These are phyloP conservation scores for Rhamnella rubrinervis DNA, from an alignment of 331 rosid species.

Conservation along the genomic window DNA sequence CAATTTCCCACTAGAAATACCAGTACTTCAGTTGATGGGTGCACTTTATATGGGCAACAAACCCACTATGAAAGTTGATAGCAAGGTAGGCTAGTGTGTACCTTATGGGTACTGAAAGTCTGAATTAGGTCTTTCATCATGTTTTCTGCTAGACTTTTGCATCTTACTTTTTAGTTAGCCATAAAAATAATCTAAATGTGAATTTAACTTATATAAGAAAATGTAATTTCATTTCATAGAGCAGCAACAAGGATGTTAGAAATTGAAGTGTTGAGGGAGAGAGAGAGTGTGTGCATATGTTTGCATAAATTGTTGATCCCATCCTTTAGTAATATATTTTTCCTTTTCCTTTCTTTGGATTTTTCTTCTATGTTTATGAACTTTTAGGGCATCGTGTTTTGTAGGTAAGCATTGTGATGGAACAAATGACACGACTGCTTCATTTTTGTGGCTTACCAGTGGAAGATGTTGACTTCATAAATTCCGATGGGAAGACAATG, in stretches of 20 bases:
- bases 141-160: not conserved
- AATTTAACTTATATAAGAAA: no score
- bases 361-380: not conserved
- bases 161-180: not conserved
- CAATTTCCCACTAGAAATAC: constrained; percentile 94
- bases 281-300: not conserved
- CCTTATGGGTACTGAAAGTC: not conserved
- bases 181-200: no score
- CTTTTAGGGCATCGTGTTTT: constrained; percentile 9
- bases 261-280: no score
- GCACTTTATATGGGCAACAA: constrained; percentile 99
- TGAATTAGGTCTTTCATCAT: not conserved
- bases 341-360: not conserved
- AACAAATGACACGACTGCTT: constrained; percentile 88
- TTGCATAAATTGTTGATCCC: not conserved
- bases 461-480: constrained; percentile 85
- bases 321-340: not conserved
- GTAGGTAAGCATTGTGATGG: constrained; percentile 98
- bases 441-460: constrained; percentile 85
- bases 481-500: constrained; percentile 92
- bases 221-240: no score
- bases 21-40: constrained; percentile 96
- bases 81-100: constrained; percentile 55
- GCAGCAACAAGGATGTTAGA: no score
- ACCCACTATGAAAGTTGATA: constrained; percentile 89